A percentile compares a stretch with the other conserved stretches of the same genome.
Evolutionary conservation across 148 eudicot species (phyloP).

Genomic region (Persicaria tinctoria): DNA sequence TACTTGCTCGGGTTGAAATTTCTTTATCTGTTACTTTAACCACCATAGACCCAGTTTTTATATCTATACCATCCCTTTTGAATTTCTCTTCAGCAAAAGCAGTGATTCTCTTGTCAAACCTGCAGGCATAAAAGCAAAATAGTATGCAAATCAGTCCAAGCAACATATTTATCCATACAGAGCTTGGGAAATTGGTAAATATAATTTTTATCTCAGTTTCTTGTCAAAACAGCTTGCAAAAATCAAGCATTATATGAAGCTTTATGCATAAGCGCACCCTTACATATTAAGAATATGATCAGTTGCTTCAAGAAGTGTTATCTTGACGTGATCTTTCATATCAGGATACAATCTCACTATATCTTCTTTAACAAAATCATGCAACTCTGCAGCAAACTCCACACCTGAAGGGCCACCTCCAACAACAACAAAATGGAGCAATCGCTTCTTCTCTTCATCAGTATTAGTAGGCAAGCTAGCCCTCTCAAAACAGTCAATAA

Average conservation of each 20-base stretch:
- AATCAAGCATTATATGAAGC: neutral
- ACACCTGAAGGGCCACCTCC: constrained; percentile 78
- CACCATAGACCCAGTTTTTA: constrained; percentile 44
- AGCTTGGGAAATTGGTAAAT: neutral
- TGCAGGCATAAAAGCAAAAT: constrained; percentile 11
- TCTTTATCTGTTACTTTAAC: constrained; percentile 35
- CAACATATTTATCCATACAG: neutral
- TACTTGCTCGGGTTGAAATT: constrained; percentile 27
- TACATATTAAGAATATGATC: constrained; percentile 69
- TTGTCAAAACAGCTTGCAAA: neutral
- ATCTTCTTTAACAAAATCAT: constrained; percentile 55
- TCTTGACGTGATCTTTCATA: constrained; percentile 37
- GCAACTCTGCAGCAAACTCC: constrained; percentile 62
- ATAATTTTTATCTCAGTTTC: neutral
- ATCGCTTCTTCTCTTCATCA: constrained; percentile 39
- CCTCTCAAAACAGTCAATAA: constrained; percentile 64
- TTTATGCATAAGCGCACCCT: constrained; percentile 13
- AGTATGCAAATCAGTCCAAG: neutral
- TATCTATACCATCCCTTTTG: constrained; percentile 50
- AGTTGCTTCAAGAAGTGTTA: constrained; percentile 51
- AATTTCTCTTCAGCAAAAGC: constrained; percentile 57
- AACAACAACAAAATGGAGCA: constrained; percentile 56
- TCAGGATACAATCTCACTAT: constrained; percentile 42
- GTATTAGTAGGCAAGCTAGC: constrained; percentile 49
- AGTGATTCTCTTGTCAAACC: constrained; percentile 69